Conservation (phyloP, 2,329 filamentous ascomycete genomes). For the Whalleya microplaca region DNA sequence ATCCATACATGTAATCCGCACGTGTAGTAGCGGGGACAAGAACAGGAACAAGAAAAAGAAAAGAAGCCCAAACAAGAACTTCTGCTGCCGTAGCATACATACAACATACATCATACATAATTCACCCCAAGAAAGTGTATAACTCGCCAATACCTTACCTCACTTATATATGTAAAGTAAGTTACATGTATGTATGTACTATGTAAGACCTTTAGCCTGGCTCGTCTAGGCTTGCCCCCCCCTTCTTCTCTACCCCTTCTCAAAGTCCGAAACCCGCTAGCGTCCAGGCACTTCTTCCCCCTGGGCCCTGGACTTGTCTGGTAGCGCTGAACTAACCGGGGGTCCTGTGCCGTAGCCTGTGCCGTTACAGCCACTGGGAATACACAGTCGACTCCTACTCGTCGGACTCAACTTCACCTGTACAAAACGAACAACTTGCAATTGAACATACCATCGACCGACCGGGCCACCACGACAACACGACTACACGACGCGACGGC, state of each 20-base stretch:
- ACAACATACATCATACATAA: constrained; percentile 10
- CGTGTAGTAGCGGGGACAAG: background rate
- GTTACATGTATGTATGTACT: constrained; percentile 8
- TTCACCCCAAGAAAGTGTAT: constrained; percentile 5
- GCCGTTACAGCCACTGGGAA: constrained; percentile 24
- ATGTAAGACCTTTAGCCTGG: constrained; percentile 16
- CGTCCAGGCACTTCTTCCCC: constrained; percentile 14
- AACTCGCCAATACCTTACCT: constrained; percentile 1
- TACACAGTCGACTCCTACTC: constrained; percentile 18
- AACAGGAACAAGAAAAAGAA: background rate
- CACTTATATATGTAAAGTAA: too few species aligned
- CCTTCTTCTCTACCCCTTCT: constrained; percentile 21
- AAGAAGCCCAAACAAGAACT: background rate
- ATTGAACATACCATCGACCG: constrained; percentile 21
- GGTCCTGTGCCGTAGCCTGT: constrained; percentile 26
- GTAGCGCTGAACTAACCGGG: constrained; percentile 13
- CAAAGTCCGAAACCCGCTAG: constrained; percentile 31
- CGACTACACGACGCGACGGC: constrained; percentile 4
- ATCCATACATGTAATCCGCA: background rate
- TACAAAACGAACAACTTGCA: constrained; percentile 27
- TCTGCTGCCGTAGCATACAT: background rate
- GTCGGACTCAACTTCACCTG: constrained; percentile 11
- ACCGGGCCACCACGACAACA: too few species aligned
- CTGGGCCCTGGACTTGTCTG: too few species aligned
- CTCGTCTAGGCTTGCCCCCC: constrained; percentile 10